These are phyloP conservation scores for Eucalyptus melliodora DNA, from an alignment of 345 rosid species.

Conservation along the genomic window DNA sequence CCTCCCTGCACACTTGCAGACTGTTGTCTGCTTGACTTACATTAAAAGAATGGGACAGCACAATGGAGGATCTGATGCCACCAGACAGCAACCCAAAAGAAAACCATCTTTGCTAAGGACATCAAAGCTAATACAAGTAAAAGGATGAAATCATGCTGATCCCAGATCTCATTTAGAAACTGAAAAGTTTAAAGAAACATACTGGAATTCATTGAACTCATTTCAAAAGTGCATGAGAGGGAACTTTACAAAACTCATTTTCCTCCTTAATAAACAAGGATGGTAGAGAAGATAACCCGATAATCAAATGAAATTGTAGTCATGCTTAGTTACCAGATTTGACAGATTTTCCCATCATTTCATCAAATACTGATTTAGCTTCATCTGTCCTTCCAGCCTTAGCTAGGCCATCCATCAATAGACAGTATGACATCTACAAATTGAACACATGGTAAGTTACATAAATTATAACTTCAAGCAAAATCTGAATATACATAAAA, in stretches of 20 bases:
- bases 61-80: not conserved
- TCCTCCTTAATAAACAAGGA: not conserved
- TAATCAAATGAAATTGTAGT: not conserved
- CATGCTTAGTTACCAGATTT: conserved; percentile 47
- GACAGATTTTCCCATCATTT: conserved; percentile 42
- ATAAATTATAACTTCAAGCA: not conserved
- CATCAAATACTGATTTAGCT: conserved; percentile 51
- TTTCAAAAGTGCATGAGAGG: not conserved
- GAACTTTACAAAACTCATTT: not conserved
- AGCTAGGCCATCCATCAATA: conserved; percentile 83
- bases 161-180: not conserved
- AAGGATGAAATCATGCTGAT: not conserved
- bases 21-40: not conserved
- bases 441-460: not conserved
- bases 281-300: not conserved
- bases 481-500: not conserved
- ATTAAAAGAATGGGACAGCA: not conserved
- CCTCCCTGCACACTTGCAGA: not conserved
- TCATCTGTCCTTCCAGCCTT: conserved; percentile 65
- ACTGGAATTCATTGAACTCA: not conserved
- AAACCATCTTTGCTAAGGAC: not conserved
- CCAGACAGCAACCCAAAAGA: not conserved
- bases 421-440: conserved; percentile 79
- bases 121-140: not conserved
- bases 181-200: not conserved